These are phyloP conservation scores for Pichia cabralensis DNA, from an alignment of 805 yeast species.

Conservation along the genomic window DNA sequence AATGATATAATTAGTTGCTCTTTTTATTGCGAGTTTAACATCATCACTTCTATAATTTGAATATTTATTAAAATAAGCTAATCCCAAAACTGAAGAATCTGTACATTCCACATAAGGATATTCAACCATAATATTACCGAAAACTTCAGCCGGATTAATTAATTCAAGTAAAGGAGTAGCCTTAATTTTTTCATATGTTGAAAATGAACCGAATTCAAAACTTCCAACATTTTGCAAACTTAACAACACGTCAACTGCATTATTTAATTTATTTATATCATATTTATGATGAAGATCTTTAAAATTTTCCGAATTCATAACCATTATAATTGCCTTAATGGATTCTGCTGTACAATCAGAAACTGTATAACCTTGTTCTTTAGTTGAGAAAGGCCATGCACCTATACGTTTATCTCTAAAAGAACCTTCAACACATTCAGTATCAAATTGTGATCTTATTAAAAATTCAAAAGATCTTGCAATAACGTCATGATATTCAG, in stretches of 20 bases:
- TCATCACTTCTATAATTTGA: constrained; percentile 58
- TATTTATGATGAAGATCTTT: constrained; percentile 31
- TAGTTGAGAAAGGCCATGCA: constrained; percentile 94
- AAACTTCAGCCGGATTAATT: constrained; percentile 94
- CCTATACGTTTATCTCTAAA: constrained; percentile 80
- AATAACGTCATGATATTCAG: constrained; percentile 56
- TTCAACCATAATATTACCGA: constrained; percentile 97
- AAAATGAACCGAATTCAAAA: constrained; percentile 83
- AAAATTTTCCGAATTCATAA: constrained; percentile 52
- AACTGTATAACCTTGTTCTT: constrained; percentile 92
- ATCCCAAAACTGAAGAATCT: constrained; percentile 86
- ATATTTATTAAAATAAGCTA: constrained; percentile 63
- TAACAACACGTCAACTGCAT: constrained; percentile 70
- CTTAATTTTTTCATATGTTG: constrained; percentile 81
- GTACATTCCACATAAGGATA: constrained; percentile 98
- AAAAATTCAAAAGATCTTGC: constrained; percentile 61
- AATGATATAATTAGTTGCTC: constrained; percentile 66
- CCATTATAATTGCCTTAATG: constrained; percentile 88
- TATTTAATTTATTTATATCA: constrained; percentile 40
- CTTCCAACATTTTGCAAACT: constrained; percentile 68
- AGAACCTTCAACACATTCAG: constrained; percentile 66
- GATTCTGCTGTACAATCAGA: constrained; percentile 97
- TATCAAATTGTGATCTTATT: constrained; percentile 74
- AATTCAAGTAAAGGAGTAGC: constrained; percentile 69
- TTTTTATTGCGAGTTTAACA: constrained; percentile 56